Percentiles rank a stretch among this genome's conserved stretches.
phyloP scores from a whole-genome alignment of 805 yeast species.

The Nakazawaea wickerhamii region DNA sequence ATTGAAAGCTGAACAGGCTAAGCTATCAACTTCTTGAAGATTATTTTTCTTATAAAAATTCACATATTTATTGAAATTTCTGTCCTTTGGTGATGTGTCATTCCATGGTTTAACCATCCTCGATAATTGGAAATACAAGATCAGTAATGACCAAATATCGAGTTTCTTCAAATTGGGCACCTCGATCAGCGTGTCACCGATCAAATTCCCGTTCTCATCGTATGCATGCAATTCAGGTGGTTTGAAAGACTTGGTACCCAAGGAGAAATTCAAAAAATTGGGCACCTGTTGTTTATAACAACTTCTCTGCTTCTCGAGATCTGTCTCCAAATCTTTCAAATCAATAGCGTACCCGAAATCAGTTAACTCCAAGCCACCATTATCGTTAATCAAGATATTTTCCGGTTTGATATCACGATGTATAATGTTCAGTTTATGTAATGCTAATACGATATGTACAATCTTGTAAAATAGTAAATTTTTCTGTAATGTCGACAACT shows the following conservation, averaged over 20 bases:
- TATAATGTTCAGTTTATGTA: slow-evolving; percentile 37
- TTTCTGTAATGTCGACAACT: slow-evolving; percentile 29
- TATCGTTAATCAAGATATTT: slow-evolving; percentile 39
- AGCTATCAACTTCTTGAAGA: slow-evolving; percentile 2
- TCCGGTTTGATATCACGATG: slow-evolving; percentile 55
- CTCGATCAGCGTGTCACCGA: neutral
- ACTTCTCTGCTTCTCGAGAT: neutral
- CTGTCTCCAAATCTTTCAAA: slow-evolving; percentile 18
- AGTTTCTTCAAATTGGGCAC: slow-evolving; percentile 27
- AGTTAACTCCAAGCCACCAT: slow-evolving; percentile 39
- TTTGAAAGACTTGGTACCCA: slow-evolving; percentile 51
- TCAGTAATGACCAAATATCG: slow-evolving; percentile 51
- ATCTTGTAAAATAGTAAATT: slow-evolving; percentile 49
- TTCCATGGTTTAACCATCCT: slow-evolving; percentile 46
- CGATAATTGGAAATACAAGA: slow-evolving; percentile 40
- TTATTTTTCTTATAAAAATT: slow-evolving; percentile 6
- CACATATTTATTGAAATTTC: slow-evolving; percentile 14
- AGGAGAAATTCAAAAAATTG: slow-evolving; percentile 22
- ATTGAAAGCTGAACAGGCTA: neutral
- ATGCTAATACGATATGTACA: slow-evolving; percentile 38
- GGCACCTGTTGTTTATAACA: slow-evolving; percentile 16
- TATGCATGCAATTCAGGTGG: slow-evolving; percentile 43
- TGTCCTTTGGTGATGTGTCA: slow-evolving; percentile 27
- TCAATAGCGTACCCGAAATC: slow-evolving; percentile 50
- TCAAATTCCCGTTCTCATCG: slow-evolving; percentile 16